phyloP scores from a whole-genome alignment of 768 basidiomycete genomes.

The Amanita rimosa region DNA sequence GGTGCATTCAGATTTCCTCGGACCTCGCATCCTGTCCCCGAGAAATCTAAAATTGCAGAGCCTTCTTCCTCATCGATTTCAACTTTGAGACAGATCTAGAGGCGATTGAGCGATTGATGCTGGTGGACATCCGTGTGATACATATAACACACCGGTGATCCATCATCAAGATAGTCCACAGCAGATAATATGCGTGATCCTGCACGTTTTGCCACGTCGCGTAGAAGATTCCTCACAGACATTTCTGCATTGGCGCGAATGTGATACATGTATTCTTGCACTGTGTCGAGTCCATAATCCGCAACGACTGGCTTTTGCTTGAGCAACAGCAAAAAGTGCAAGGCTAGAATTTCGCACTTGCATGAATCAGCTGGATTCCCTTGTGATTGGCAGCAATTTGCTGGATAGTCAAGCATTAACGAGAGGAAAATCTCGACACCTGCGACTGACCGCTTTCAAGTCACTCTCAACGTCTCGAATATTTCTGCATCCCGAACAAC shows the following conservation, averaged over 20 bases:
- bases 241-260: conserved; percentile 83
- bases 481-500: conserved; percentile 81
- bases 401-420: conserved; percentile 23
- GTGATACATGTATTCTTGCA: conserved; percentile 90
- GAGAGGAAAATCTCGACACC: background rate
- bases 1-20: conserved; percentile 81
- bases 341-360: conserved; percentile 33
- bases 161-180: conserved; percentile 81
- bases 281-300: conserved; percentile 77
- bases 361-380: conserved; percentile 76
- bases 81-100: conserved; percentile 62
- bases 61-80: conserved; percentile 67
- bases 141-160: conserved; percentile 50
- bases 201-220: conserved; percentile 57
- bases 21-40: conserved; percentile 74
- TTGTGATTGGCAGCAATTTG: conserved; percentile 95
- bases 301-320: conserved; percentile 48
- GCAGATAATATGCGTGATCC: conserved; percentile 58
- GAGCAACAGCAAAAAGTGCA: conserved; percentile 4
- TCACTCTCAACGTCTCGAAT: conserved; percentile 88
- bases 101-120: background rate
- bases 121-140: background rate
- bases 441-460: conserved; percentile 65
- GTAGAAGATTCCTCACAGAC: conserved; percentile 76
- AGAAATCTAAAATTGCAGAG: conserved; percentile 78